phyloP scores from a whole-genome alignment of 768 basidiomycete species.

The Leccinellum luteum region DNA sequence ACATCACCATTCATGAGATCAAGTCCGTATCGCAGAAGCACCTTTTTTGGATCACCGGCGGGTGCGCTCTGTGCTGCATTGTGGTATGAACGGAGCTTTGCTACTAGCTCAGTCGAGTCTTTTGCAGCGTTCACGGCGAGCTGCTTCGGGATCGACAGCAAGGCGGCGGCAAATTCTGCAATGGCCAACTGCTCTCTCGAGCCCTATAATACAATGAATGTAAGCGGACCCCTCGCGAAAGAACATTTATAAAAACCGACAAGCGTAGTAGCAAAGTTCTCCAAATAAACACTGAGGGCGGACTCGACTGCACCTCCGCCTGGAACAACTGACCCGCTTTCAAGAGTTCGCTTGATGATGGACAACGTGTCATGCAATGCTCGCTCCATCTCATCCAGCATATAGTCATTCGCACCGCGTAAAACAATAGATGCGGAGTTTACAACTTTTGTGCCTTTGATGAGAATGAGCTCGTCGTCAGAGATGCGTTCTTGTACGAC shows the following conservation, averaged over 20 bases:
- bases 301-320: conserved; percentile 98
- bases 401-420: conserved; percentile 97
- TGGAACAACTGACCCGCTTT: conserved; percentile 93
- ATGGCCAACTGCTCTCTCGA: conserved; percentile 98
- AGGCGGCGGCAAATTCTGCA: conserved; percentile 94
- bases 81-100: conserved; percentile 95
- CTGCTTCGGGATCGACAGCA: conserved; percentile 94
- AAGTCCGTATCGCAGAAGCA: conserved; percentile 86
- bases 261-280: conserved; percentile 97
- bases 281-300: conserved; percentile 93
- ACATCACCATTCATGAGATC: conserved; percentile 94
- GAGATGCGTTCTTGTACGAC: conserved; percentile 95
- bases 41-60: conserved; percentile 87
- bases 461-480: conserved; percentile 96
- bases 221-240: background rate
- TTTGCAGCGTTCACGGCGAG: conserved; percentile 98
- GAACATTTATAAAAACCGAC: conserved; percentile 44
- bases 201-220: conserved; percentile 51
- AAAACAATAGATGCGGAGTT: conserved; percentile 90
- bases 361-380: conserved; percentile 93
- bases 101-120: conserved; percentile 95
- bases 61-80: conserved; percentile 94
- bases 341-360: conserved; percentile 93
- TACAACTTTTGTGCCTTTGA: conserved; percentile 98
- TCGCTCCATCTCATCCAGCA: conserved; percentile 99